Evolutionary conservation across 2,329 filamentous ascomycete genomes (phyloP).

Genomic region (Thelonectria olida): DNA sequence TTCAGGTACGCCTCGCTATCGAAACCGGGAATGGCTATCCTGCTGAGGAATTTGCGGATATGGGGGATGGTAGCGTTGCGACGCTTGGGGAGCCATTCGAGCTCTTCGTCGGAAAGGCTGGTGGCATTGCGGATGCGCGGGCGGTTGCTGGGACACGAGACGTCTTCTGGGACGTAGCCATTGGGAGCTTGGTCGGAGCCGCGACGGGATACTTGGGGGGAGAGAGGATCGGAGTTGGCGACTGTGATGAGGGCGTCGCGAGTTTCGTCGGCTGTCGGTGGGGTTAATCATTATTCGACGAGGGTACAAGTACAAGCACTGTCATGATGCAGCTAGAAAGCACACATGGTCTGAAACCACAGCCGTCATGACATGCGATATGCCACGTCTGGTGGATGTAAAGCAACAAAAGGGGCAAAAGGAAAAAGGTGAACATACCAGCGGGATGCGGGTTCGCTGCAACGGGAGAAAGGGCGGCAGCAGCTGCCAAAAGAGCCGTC

Average conservation of each 20-base stretch:
- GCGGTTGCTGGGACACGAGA: constrained; percentile 74
- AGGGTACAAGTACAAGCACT: neutral
- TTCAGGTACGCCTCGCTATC: constrained; percentile 77
- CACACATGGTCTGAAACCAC: no score
- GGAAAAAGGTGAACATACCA: constrained; percentile 29
- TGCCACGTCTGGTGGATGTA: no score
- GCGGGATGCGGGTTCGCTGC: constrained; percentile 27
- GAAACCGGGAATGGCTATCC: constrained; percentile 80
- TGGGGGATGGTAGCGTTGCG: constrained; percentile 77
- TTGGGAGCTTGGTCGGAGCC: constrained; percentile 46
- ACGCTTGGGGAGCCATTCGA: constrained; percentile 76
- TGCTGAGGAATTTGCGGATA: constrained; percentile 77
- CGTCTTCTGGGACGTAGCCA: constrained; percentile 75
- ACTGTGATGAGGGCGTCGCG: constrained; percentile 27
- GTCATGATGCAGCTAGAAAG: neutral
- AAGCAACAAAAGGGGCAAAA: neutral
- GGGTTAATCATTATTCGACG: constrained; percentile 22
- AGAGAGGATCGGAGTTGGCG: constrained; percentile 26
- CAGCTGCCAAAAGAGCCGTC: constrained; percentile 38
- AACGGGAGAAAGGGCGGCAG: constrained; percentile 30
- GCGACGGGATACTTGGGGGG: constrained; percentile 32
- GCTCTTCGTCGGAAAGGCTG: constrained; percentile 73
- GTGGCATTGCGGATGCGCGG: constrained; percentile 74
- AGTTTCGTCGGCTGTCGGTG: constrained; percentile 23
- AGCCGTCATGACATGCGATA: no score